phyloP scores from a whole-genome alignment of 768 basidiomycete genomes.

The Boletus bicolor region DNA sequence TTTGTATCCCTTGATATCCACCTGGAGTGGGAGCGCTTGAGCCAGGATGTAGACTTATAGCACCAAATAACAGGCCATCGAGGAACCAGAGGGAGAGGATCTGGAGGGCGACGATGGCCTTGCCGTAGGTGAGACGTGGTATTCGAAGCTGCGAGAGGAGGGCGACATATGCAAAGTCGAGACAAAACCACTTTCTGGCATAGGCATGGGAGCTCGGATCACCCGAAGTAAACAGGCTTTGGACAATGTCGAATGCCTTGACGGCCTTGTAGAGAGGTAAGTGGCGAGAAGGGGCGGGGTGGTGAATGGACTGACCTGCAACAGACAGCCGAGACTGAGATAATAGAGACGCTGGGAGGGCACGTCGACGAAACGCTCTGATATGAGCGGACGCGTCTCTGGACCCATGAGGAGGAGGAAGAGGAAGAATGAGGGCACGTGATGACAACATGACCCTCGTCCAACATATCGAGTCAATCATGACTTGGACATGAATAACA shows the following conservation, averaged over 20 bases:
- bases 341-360: conserved; percentile 80
- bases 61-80: conserved; percentile 71
- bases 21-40: conserved; percentile 11
- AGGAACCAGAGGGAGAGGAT: conserved; percentile 58
- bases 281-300: neutral
- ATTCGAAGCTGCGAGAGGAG: conserved; percentile 64
- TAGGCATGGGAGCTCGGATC: conserved; percentile 41
- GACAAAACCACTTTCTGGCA: conserved; percentile 69
- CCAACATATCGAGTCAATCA: conserved; percentile 7
- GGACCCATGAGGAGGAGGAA: conserved; percentile 9
- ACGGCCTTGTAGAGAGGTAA: conserved; percentile 49
- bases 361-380: conserved; percentile 69
- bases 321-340: conserved; percentile 68
- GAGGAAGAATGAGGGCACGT: conserved; percentile 16
- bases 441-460: neutral
- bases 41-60: conserved; percentile 56
- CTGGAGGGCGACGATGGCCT: conserved; percentile 59
- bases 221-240: conserved; percentile 47
- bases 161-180: conserved; percentile 61
- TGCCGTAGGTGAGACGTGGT: conserved; percentile 68
- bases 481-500: conserved; percentile 25
- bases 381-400: conserved; percentile 51
- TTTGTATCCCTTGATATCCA: conserved; percentile 27
- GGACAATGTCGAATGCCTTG: conserved; percentile 70
- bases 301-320: conserved; percentile 53